A percentile compares a stretch with the other conserved stretches of the same genome.
phyloP scores from a whole-genome alignment of 2,329 filamentous ascomycete species.

The Chrysosporium keratinophilum region DNA sequence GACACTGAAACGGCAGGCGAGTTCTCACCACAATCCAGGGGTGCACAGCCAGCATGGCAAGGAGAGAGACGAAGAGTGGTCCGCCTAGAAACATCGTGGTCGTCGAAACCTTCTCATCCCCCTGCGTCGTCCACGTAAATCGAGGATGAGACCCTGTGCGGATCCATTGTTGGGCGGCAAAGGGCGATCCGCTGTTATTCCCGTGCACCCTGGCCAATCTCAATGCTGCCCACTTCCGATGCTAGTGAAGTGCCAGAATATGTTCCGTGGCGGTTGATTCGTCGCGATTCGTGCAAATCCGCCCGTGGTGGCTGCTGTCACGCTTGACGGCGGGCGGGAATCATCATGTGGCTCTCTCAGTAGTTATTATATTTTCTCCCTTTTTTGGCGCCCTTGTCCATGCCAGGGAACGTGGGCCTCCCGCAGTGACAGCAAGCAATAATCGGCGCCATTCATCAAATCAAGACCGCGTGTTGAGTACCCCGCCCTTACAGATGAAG shows the following conservation, averaged over 20 bases:
- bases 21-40: no score
- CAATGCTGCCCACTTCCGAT: background rate
- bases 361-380: background rate
- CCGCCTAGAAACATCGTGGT: no score
- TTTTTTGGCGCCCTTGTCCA: background rate
- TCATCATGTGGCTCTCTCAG: slow-evolving; percentile 7
- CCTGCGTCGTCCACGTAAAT: background rate
- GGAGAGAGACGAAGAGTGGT: no score
- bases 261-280: slow-evolving; percentile 2
- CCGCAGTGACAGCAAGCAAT: slow-evolving; percentile 9
- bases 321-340: slow-evolving; percentile 2
- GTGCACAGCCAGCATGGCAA: no score
- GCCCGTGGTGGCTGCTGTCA: slow-evolving; percentile 7
- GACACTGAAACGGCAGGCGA: no score
- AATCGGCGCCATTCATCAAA: slow-evolving; percentile 8
- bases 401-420: background rate
- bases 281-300: background rate
- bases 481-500: slow-evolving; percentile 8
- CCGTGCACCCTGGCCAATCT: background rate
- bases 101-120: background rate
- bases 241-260: background rate
- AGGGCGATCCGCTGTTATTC: slow-evolving; percentile 2
- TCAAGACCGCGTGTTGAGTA: background rate
- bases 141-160: background rate
- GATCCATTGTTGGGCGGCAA: slow-evolving; percentile 1